Evolutionary conservation across 257 asterid species (phyloP), one percentile per base, ranked within the genome.

Genomic region (Thymus quinquecostatus): DNA sequence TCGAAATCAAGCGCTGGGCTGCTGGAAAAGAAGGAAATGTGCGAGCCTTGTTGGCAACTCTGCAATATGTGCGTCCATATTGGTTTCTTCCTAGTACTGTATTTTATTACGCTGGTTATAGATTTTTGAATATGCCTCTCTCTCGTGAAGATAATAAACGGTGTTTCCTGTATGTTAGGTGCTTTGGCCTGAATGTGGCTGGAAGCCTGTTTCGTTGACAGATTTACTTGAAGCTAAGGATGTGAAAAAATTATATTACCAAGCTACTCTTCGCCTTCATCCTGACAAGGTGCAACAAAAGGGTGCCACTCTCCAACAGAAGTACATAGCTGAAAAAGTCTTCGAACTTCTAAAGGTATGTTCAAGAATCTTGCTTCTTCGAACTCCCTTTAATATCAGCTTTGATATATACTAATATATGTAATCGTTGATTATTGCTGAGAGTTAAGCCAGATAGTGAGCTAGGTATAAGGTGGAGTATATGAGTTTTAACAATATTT

Each of bases 211-310:
- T 82, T 92, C 99, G 14, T 83, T 95, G 88, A 95, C 98, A 62
- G 99, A 95, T 79, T 80, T 95, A 81, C 90, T 92, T 40, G 83
- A 84, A 1, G 99, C 96, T 40, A 91, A 92, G 77, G 78, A 87
- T 27, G 99, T 95, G 48, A 95, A 95, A 70, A 95, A 92, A 78
- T 88, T 67, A 13, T 95, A 92, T 76, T 85, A 98, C 81, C 92
- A 95, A 85, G 98, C 99, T 44, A 95, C 99, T 54, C 88, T 95
- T 64, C 92, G 97, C 83, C 87, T 95, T 78, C 99, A 95, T 72
- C 99, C 99, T 8, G 99, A 95, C 78, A 95, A 95, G 82, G 98
- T 95, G 79, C 99, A 95, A 85, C 99, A 95, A 78, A 95, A 95
- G 85, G 99, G 99, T 54, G 99, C 99, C 74, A 89, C 78, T 49